Evolutionary conservation across 2,329 filamentous ascomycete species (phyloP).

Genomic region (Hypoxylon sp.): DNA sequence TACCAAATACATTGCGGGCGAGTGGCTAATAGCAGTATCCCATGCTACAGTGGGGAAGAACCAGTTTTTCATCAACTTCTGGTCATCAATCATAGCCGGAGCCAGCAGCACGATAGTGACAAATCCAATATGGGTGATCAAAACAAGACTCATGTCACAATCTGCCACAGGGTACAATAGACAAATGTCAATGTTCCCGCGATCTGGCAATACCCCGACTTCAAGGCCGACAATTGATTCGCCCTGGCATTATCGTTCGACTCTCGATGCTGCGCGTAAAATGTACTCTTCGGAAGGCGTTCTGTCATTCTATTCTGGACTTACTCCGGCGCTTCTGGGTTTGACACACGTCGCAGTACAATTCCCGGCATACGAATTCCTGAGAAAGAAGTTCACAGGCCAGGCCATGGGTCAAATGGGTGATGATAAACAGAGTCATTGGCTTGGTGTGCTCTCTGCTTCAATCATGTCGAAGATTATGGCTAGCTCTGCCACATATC

Average conservation of each 20-base stretch:
- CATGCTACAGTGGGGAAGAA: constrained; percentile 72
- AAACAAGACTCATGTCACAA: constrained; percentile 98
- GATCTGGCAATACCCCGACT: constrained; percentile 68
- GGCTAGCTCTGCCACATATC: constrained; percentile 95
- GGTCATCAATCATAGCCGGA: constrained; percentile 91
- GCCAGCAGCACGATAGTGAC: constrained; percentile 94
- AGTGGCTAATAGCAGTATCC: constrained; percentile 31
- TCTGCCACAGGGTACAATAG: constrained; percentile 66
- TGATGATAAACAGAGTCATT: constrained; percentile 76
- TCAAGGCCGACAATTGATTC: constrained; percentile 70
- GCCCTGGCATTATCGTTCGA: constrained; percentile 93
- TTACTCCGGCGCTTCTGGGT: constrained; percentile 91
- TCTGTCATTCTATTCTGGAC: constrained; percentile 92
- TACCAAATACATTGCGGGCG: neutral
- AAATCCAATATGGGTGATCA: constrained; percentile 99
- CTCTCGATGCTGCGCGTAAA: constrained; percentile 91
- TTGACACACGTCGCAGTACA: constrained; percentile 97
- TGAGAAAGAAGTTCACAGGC: constrained; percentile 92
- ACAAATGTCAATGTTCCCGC: constrained; percentile 63
- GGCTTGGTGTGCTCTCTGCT: constrained; percentile 86
- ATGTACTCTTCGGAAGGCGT: constrained; percentile 96
- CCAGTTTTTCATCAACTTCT: constrained; percentile 83
- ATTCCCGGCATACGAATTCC: constrained; percentile 94
- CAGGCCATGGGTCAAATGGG: constrained; percentile 84
- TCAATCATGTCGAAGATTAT: constrained; percentile 95